Base-by-base conservation (phyloP, 1,284 basidiomycete genomes). In the Leccinum subrobustum region DNA sequence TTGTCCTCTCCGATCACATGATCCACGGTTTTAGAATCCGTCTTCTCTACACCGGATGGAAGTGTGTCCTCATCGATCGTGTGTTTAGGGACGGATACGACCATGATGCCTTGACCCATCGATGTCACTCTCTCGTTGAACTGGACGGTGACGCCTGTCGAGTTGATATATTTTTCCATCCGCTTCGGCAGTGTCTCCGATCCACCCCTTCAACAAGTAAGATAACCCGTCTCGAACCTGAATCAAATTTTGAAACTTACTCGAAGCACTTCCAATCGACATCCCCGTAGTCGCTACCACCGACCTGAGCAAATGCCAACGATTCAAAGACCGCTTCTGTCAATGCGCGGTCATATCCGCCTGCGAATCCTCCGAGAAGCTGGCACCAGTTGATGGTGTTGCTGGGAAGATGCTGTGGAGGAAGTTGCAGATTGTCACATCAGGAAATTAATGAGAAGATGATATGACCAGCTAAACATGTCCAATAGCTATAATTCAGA, bases 371-470 rank as follows among this genome's bases (percentile, higher is more conserved):
- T 20, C 39, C 61, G 5, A 73, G 60, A 25, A 65, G 60, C 27
- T 62, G 66, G 20, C 63, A 67, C 70, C 70, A 73, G 25, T 68
- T 67, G 39, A 69, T 64, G 8, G 61, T 62, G 4, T 62, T 56
- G n/a, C 14, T 60, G 6, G 64, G 42, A 31, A 71, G 62, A 35
- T 58, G 57, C 25, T 27, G 29, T 12, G 56, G 58, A 23, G 63
- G 67, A 50, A 70, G 59, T 4, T 25, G 11, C 2, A 70, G 59
- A 9, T 1, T 14, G 20, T 31, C 23, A 20, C 12, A 37, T 14
- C 35, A 37, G 35, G 33, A 33, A 33, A 33, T 12, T 5, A 1
- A 33, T 33, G 33, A 33, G 33, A 12, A 33, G 33, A 33, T 33
- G 33, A 33, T 33, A 33, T 33, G 5, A 33, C 33, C 33, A 33